A percentile compares a stretch with the other conserved stretches of the same genome.
phyloP scores from a whole-genome alignment of 441 rosid genomes.

The Dalechampia spathulata region DNA sequence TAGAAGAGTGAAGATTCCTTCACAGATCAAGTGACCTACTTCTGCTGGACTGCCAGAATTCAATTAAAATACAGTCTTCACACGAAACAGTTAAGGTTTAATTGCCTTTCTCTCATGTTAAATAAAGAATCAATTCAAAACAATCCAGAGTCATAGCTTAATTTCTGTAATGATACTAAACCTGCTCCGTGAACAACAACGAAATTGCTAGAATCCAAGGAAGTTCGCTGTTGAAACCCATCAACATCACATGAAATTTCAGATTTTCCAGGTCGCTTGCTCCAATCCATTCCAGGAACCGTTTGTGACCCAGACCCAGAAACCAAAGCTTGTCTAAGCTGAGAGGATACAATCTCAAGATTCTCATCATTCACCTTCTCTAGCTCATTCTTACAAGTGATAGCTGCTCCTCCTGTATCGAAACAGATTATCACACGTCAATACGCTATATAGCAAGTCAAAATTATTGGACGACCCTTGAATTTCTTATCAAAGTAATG shows the following conservation, averaged over 20 bases:
- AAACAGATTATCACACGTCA: neutral
- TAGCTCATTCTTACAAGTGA: slow-evolving; percentile 76
- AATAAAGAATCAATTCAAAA: no score
- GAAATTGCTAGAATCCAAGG: slow-evolving; percentile 39
- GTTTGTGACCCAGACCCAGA: slow-evolving; percentile 29
- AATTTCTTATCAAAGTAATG: neutral
- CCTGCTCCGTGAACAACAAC: slow-evolving; percentile 97
- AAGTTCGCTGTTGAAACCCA: slow-evolving; percentile 29
- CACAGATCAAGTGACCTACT: no score
- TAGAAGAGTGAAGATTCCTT: no score
- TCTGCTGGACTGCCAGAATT: no score
- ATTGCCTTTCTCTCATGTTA: no score
- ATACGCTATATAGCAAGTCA: neutral
- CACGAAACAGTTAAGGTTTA: no score
- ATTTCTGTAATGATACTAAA: slow-evolving; percentile 4
- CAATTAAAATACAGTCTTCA: no score
- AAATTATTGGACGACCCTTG: neutral
- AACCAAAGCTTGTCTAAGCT: slow-evolving; percentile 60
- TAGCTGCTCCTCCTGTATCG: slow-evolving; percentile 79
- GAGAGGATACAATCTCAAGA: slow-evolving; percentile 51
- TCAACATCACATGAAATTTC: slow-evolving; percentile 37
- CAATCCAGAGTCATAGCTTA: no score
- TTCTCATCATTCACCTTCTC: slow-evolving; percentile 72
- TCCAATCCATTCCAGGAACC: slow-evolving; percentile 81
- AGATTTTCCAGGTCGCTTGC: slow-evolving; percentile 58